Evolutionary conservation across 495 filamentous ascomycete species (phyloP).

Genomic region (Neurospora africana): DNA sequence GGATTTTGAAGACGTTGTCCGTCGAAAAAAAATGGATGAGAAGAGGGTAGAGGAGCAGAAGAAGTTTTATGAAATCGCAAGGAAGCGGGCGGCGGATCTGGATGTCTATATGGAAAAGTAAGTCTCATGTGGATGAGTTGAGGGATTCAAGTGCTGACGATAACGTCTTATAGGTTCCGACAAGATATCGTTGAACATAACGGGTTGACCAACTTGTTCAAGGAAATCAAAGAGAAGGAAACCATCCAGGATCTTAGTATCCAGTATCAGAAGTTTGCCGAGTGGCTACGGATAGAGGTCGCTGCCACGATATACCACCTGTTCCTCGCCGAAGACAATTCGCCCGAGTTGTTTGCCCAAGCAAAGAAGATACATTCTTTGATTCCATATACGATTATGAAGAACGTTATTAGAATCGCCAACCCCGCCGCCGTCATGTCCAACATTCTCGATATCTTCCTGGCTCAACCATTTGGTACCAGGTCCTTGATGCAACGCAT

Average conservation of each 20-base stretch:
- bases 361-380: slow-evolving; percentile 86
- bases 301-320: slow-evolving; percentile 95
- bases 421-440: slow-evolving; percentile 96
- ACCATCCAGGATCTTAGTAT: slow-evolving; percentile 78
- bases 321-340: slow-evolving; percentile 96
- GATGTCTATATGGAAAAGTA: slow-evolving; percentile 98
- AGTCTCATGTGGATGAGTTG: slow-evolving; percentile 20
- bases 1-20: slow-evolving; percentile 66
- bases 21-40: slow-evolving; percentile 74
- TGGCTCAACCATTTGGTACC: slow-evolving; percentile 87
- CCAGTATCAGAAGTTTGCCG: slow-evolving; percentile 96
- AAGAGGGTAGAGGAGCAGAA: slow-evolving; percentile 84
- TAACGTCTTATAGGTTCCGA: slow-evolving; percentile 32
- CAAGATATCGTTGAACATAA: slow-evolving; percentile 52
- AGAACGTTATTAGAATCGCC: slow-evolving; percentile 91
- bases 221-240: slow-evolving; percentile 80
- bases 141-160: neutral
- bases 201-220: slow-evolving; percentile 85
- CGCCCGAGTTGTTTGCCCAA: slow-evolving; percentile 88
- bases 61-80: slow-evolving; percentile 88
- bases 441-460: slow-evolving; percentile 82
- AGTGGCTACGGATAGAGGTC: slow-evolving; percentile 96
- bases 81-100: slow-evolving; percentile 78
- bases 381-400: slow-evolving; percentile 83
- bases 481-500: slow-evolving; percentile 86